Evolutionary conservation across 495 filamentous ascomycete genomes (phyloP).

Genomic region (Cetradonia linearis): DNA sequence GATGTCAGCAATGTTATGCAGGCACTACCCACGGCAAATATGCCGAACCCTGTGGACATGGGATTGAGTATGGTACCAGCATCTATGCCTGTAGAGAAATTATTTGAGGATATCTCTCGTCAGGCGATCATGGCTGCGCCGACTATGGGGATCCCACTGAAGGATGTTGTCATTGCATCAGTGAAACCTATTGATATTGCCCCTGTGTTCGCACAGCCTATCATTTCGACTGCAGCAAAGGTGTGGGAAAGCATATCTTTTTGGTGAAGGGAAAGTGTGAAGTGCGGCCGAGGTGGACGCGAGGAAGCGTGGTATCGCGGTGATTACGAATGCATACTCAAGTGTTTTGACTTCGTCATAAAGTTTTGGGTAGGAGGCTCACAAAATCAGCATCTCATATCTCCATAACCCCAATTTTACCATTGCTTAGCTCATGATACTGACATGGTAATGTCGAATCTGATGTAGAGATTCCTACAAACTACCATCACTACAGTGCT

Average conservation of each 20-base stretch:
- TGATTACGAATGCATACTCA: neutral
- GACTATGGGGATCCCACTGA: neutral
- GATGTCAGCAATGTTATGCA: neutral
- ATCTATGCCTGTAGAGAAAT: neutral
- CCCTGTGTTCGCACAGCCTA: neutral
- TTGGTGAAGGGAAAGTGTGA: neutral
- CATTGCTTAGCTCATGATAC: too few species aligned
- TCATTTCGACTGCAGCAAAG: neutral
- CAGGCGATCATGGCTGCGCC: neutral
- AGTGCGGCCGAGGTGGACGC: neutral
- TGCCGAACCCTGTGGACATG: neutral
- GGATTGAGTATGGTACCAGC: neutral
- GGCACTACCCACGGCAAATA: neutral
- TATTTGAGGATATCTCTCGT: neutral
- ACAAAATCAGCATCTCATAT: too few species aligned
- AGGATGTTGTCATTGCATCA: neutral
- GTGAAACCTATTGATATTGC: neutral
- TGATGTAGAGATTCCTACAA: too few species aligned
- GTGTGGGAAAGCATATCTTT: neutral
- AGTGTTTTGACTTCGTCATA: too few species aligned
- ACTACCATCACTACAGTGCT: too few species aligned
- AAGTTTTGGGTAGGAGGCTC: too few species aligned
- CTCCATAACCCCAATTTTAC: too few species aligned
- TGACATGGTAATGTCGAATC: too few species aligned
- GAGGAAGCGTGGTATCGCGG: neutral